A percentile compares a stretch with the other conserved stretches of the same genome.
These are phyloP conservation scores for Colletotrichum spinosum DNA, from an alignment of 2,329 filamentous ascomycete genomes.

Conservation along the genomic window DNA sequence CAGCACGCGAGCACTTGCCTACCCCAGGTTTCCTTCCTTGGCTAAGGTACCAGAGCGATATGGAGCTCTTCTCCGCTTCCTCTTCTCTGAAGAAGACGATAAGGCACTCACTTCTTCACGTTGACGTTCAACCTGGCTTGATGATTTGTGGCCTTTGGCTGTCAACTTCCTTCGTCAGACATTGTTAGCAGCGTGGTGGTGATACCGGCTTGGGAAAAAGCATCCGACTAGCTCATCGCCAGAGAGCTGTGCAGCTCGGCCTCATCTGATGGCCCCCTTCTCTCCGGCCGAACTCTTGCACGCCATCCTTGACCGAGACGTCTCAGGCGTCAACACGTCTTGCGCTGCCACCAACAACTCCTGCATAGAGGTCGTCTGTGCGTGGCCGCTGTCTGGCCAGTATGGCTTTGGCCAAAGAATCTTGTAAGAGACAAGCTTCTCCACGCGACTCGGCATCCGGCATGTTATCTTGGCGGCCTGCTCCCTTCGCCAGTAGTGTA, in stretches of 20 bases:
- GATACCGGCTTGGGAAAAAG: too few species aligned
- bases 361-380: slow-evolving; percentile 61
- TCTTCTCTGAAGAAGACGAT: too few species aligned
- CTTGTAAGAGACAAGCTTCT: slow-evolving; percentile 52
- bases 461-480: slow-evolving; percentile 4
- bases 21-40: background rate
- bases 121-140: too few species aligned
- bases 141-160: too few species aligned
- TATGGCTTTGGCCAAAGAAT: slow-evolving; percentile 66
- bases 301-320: slow-evolving; percentile 8
- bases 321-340: slow-evolving; percentile 12
- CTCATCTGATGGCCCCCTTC: slow-evolving; percentile 12
- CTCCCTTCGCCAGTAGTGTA: background rate
- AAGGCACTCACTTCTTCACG: too few species aligned
- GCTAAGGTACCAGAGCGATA: background rate
- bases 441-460: slow-evolving; percentile 2
- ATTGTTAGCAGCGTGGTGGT: too few species aligned
- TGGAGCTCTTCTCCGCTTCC: too few species aligned
- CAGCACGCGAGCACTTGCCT: background rate
- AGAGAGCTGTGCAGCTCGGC: background rate
- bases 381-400: slow-evolving; percentile 67
- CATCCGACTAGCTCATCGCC: too few species aligned
- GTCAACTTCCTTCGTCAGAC: too few species aligned
- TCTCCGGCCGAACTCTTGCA: slow-evolving; percentile 11
- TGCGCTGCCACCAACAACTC: slow-evolving; percentile 26